Evolutionary conservation across 805 yeast species (phyloP), one percentile per base, ranked within the genome.

Genomic region (Lipomyces kockii): DNA sequence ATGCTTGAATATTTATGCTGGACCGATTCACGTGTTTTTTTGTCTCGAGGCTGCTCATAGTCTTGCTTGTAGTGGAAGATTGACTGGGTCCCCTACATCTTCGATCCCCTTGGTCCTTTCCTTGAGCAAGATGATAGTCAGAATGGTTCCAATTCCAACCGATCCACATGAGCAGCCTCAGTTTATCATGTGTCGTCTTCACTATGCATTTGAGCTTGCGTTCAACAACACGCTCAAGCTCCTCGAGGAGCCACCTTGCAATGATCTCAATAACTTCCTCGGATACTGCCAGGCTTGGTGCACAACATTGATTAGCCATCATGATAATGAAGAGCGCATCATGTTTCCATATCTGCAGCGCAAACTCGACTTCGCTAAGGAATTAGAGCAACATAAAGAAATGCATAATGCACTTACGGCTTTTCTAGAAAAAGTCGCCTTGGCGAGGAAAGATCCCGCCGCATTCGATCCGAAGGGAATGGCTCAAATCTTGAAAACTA

Each of bases 271-370:
- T n/a, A 64, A 64, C 35, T 64, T 64, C 63, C 39, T 64, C 22
- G 67, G 67, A 29, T 64, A 64, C 54, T 54, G 64, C 32, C 14
- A 55, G 8, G 60, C 58, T 1, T 64, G 63, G 63, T 63, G 61
- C 20, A 57, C 53, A 7, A 39, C 61, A n/a, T 46, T 64, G 39
- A 20, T 60, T 29, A 34, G 43, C 37, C 67, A 64, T 20, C 67
- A 60, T 49, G 37, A 55, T 14, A 46, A 57, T 14, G 67, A 64
- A 56, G 67, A 64, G 43, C 63, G 56, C 39, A 59, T 35, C 34
- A 49, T 60, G 67, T 60, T 60, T 37, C 67, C 67, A n/a, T 29
- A 37, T 11, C 59, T 60, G 39, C 17, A 9, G n/a, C 27, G 39
- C 27, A 64, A 60, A 39, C 57, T 64, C 20, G 64, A 60, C 53